phyloP scores from a whole-genome alignment of 2,329 filamentous ascomycete genomes.

The Claviceps pazoutovae region DNA sequence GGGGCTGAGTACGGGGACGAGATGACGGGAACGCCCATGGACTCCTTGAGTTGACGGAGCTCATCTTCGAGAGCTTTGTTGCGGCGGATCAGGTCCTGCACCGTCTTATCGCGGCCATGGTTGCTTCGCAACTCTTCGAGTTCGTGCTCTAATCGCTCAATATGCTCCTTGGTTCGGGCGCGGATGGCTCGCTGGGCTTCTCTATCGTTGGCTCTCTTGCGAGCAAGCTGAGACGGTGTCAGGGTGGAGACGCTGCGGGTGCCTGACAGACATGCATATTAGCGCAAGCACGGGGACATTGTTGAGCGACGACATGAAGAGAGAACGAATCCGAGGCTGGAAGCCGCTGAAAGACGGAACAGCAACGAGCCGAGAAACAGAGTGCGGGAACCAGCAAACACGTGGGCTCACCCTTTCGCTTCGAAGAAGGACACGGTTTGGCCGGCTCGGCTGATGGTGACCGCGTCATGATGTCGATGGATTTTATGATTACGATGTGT shows the following conservation, averaged over 20 bases:
- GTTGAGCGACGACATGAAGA: not conserved
- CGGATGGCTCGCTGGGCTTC: constrained; percentile 81
- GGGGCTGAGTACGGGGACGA: constrained; percentile 26
- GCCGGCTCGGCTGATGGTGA: constrained; percentile 29
- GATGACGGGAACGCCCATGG: constrained; percentile 27
- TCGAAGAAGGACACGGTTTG: constrained; percentile 21
- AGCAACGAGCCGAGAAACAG: not conserved
- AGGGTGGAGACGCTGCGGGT: constrained; percentile 74
- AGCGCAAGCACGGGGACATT: not conserved
- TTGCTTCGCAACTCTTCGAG: constrained; percentile 54
- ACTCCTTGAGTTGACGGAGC: constrained; percentile 30
- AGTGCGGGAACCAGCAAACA: not conserved
- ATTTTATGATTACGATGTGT: not conserved
- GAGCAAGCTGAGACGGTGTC: constrained; percentile 74
- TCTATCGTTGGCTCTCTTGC: constrained; percentile 83
- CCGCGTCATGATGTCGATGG: constrained; percentile 21
- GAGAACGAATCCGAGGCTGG: not conserved
- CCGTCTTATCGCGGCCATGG: constrained; percentile 33
- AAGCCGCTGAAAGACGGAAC: not conserved
- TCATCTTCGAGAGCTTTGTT: constrained; percentile 42
- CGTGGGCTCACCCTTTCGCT: constrained; percentile 33
- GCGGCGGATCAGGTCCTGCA: constrained; percentile 36
- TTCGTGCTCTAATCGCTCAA: constrained; percentile 61
- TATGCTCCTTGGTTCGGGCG: constrained; percentile 74
- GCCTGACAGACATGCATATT: constrained; percentile 20